A percentile compares a stretch with the other conserved stretches of the same genome.
Evolutionary conservation across 129 eudicot genomes (phyloP).

Genomic region (Pseudognaphalium luteoalbum): DNA sequence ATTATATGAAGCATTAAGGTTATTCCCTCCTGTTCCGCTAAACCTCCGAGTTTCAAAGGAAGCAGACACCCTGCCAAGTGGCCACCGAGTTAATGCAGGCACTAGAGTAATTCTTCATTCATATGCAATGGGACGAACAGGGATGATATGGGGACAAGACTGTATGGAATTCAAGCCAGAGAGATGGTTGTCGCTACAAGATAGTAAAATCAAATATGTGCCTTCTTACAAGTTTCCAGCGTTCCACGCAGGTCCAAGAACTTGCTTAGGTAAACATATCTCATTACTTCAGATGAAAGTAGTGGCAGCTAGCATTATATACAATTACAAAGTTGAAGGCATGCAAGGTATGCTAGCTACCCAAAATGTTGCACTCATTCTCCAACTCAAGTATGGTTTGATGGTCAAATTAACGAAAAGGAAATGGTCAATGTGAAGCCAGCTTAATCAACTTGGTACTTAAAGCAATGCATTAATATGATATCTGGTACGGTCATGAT

Average conservation of each 20-base stretch:
- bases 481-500: too few species aligned
- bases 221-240: neutral
- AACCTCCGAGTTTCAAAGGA: neutral
- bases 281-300: neutral
- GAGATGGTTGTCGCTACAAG: neutral
- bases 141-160: neutral
- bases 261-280: neutral
- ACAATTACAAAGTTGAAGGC: neutral
- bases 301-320: neutral
- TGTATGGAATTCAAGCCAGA: neutral
- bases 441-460: too few species aligned
- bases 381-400: neutral
- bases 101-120: neutral
- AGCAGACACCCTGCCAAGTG: neutral
- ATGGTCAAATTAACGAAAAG: too few species aligned
- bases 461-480: too few species aligned
- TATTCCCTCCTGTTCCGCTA: neutral
- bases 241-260: neutral
- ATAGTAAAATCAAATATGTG: neutral
- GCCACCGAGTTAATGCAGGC: neutral
- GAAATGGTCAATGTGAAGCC: too few species aligned
- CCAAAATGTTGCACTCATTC: neutral
- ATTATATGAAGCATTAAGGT: too few species aligned
- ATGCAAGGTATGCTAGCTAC: neutral
- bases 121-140: neutral